These are phyloP conservation scores for Abrus pulchellus DNA, from an alignment of 306 rosid genomes.

Conservation along the genomic window DNA sequence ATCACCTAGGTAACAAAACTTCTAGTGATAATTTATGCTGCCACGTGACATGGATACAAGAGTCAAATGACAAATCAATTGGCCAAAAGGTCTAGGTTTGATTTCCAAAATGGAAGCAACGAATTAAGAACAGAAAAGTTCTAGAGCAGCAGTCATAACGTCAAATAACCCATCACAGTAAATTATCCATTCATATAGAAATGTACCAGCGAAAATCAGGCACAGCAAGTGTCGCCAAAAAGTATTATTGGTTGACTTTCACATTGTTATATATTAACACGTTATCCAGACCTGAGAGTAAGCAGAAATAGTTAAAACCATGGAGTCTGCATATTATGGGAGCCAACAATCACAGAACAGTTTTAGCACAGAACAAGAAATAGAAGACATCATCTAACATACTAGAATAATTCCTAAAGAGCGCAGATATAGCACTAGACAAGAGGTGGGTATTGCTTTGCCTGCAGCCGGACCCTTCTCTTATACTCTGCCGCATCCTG, in stretches of 20 bases:
- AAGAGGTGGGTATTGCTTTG: slow-evolving; percentile 88
- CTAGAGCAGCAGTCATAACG: not conserved
- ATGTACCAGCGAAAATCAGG: slow-evolving; percentile 48
- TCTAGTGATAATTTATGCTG: slow-evolving; percentile 17
- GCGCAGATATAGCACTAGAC: slow-evolving; percentile 60
- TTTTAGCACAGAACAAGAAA: slow-evolving; percentile 53
- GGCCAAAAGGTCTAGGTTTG: not conserved
- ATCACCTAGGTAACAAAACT: slow-evolving; percentile 9
- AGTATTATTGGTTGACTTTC: slow-evolving; percentile 54
- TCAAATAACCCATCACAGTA: slow-evolving; percentile 30
- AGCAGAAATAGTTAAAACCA: slow-evolving; percentile 53
- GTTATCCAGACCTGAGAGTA: slow-evolving; percentile 48
- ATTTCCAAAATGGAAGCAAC: slow-evolving; percentile 16
- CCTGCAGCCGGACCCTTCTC: slow-evolving; percentile 88
- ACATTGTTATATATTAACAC: slow-evolving; percentile 55
- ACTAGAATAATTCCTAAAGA: slow-evolving; percentile 43
- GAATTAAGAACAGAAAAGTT: slow-evolving; percentile 14
- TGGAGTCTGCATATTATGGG: slow-evolving; percentile 49
- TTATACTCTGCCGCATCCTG: slow-evolving; percentile 88
- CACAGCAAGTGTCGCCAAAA: slow-evolving; percentile 56
- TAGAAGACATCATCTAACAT: slow-evolving; percentile 54
- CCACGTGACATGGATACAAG: not conserved
- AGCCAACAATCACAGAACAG: slow-evolving; percentile 50
- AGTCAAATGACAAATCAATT: slow-evolving; percentile 24
- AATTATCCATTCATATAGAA: slow-evolving; percentile 44